Evolutionary conservation across 768 basidiomycete genomes (phyloP).

Genomic region (Neoboletus magnificus): DNA sequence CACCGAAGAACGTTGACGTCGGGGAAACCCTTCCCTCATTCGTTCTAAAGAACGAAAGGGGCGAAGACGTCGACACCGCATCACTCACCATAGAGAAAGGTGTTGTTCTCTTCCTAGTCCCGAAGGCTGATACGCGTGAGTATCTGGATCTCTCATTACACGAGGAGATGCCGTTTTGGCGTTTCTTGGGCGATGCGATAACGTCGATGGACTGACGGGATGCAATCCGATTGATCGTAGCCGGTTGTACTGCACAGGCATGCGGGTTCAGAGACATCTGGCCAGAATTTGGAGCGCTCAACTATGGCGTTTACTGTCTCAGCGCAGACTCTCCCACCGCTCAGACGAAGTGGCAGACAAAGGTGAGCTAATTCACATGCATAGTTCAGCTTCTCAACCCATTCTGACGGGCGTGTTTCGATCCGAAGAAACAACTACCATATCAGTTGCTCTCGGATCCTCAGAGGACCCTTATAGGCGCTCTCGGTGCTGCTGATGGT

Average conservation of each 20-base stretch:
- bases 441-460: constrained; percentile 89
- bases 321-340: constrained; percentile 74
- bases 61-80: constrained; percentile 68
- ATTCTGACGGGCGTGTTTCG: constrained; percentile 4
- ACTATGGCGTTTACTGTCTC: constrained; percentile 78
- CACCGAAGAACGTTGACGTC: constrained; percentile 46
- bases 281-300: constrained; percentile 62
- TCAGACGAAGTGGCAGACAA: constrained; percentile 82
- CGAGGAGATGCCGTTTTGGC: not conserved
- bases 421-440: constrained; percentile 68
- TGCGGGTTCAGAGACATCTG: constrained; percentile 88
- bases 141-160: constrained; percentile 2
- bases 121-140: constrained; percentile 83
- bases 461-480: constrained; percentile 72
- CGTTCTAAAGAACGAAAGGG: constrained; percentile 81
- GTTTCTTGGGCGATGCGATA: not conserved
- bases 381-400: not conserved
- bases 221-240: constrained; percentile 33
- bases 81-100: constrained; percentile 67
- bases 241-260: constrained; percentile 90
- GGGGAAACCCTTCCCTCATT: constrained; percentile 75
- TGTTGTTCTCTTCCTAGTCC: constrained; percentile 77
- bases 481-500: constrained; percentile 75
- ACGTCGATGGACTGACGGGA: constrained; percentile 1
- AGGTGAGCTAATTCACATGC: constrained; percentile 43